These are phyloP conservation scores for Eudorina sp. DNA, from an alignment of 139 green algal species.

Conservation along the genomic window DNA sequence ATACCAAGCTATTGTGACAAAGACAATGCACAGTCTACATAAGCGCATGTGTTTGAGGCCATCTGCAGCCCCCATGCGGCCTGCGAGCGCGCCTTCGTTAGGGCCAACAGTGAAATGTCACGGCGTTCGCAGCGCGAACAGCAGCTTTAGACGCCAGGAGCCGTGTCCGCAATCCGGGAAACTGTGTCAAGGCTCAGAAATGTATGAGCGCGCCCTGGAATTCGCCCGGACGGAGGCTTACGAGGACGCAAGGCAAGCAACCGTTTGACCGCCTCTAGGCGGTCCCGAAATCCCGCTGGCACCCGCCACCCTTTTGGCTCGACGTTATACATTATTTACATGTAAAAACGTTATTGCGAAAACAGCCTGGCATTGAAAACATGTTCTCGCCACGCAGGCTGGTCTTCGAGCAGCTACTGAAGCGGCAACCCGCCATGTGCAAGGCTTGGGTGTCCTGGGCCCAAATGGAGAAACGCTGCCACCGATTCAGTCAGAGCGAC, in stretches of 20 bases:
- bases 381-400: not conserved
- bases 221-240: conserved; percentile 51
- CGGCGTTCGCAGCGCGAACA: not conserved
- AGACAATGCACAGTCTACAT: not conserved
- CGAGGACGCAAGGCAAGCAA: conserved; percentile 43
- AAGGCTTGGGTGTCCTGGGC: conserved; percentile 63
- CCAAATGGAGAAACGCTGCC: conserved; percentile 52
- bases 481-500: conserved; percentile 16
- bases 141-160: not conserved
- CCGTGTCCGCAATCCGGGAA: not conserved
- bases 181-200: not conserved
- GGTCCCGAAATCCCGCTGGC: not conserved
- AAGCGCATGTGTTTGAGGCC: not conserved
- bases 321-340: not conserved
- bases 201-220: conserved; percentile 51
- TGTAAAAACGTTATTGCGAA: too few relatives aligned
- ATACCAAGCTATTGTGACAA: not conserved
- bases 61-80: not conserved
- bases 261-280: not conserved
- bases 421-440: conserved; percentile 51
- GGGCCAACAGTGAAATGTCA: not conserved
- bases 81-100: not conserved
- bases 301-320: not conserved
- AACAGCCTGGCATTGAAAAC: too few relatives aligned
- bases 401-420: conserved; percentile 62